Percentiles rank a stretch among this genome's conserved stretches.
Conservation (phyloP, 176 grass and related monocot species). For the Rhynchospora breviuscula region DNA sequence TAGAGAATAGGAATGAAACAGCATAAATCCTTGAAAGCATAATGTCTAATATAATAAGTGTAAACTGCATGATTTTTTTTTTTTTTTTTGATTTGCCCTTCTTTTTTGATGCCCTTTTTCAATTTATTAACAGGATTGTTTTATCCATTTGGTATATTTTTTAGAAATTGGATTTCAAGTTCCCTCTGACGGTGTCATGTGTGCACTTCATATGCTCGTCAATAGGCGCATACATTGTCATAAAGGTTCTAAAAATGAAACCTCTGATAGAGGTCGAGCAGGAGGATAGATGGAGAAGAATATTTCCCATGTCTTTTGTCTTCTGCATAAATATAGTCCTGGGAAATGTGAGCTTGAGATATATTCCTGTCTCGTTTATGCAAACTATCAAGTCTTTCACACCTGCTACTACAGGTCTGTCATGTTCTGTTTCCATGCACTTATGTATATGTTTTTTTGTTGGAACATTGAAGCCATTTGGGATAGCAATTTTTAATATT, state of each 20-base stretch:
- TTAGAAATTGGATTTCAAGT: conserved; percentile 98
- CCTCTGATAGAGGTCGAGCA: conserved; percentile 73
- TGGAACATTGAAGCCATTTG: not conserved
- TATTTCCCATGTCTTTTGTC: conserved; percentile 97
- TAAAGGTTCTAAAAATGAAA: conserved; percentile 70
- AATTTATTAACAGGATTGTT: not conserved
- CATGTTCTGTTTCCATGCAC: not conserved
- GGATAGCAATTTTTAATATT: not conserved
- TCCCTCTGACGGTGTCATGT: conserved; percentile 89
- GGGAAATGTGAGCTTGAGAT: conserved; percentile 89
- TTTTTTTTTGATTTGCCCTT: not conserved
- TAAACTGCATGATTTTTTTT: not conserved
- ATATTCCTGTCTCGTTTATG: conserved; percentile 97
- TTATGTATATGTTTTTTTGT: not conserved
- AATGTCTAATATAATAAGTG: not conserved
- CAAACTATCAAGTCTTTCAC: conserved; percentile 99
- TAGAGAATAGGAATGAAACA: not conserved
- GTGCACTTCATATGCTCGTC: conserved; percentile 96
- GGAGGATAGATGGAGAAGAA: conserved; percentile 87
- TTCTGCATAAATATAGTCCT: conserved; percentile 98
- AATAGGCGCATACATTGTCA: conserved; percentile 70
- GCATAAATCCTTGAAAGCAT: not conserved
- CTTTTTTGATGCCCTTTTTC: not conserved
- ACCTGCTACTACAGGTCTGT: conserved; percentile 83
- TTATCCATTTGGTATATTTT: not conserved